These are phyloP conservation scores for Huntiella moniliformis DNA, from an alignment of 2,329 filamentous ascomycete species.

Conservation along the genomic window DNA sequence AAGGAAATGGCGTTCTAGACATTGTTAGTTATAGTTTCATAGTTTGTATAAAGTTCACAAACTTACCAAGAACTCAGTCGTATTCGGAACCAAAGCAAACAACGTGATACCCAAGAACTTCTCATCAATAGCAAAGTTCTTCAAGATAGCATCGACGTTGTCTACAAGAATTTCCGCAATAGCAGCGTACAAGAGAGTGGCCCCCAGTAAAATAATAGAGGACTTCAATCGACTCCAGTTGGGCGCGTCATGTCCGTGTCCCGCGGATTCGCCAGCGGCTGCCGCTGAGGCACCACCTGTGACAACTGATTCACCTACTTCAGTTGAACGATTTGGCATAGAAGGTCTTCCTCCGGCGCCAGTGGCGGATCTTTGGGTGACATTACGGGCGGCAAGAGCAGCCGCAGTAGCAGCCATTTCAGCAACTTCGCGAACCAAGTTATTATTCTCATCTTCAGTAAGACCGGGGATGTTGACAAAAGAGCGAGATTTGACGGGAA, in stretches of 20 bases:
- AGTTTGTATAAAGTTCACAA: background rate
- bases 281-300: constrained; percentile 14
- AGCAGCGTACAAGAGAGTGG: constrained; percentile 83
- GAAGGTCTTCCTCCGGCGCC: background rate
- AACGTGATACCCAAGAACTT: constrained; percentile 95
- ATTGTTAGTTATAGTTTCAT: constrained; percentile 11
- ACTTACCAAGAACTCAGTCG: constrained; percentile 83
- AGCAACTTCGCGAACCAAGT: constrained; percentile 67
- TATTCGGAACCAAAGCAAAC: constrained; percentile 93
- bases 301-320: constrained; percentile 13
- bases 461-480: constrained; percentile 46
- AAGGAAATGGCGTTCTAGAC: constrained; percentile 87
- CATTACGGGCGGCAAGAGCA: constrained; percentile 68
- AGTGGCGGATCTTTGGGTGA: constrained; percentile 15
- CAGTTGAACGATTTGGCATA: constrained; percentile 5
- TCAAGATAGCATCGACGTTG: constrained; percentile 88
- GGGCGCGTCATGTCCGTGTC: constrained; percentile 77
- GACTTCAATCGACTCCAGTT: constrained; percentile 94
- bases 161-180: constrained; percentile 95
- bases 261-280: constrained; percentile 19
- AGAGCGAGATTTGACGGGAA: constrained; percentile 28
- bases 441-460: constrained; percentile 63
- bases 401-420: constrained; percentile 89
- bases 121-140: constrained; percentile 80
- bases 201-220: constrained; percentile 68